phyloP scores from a whole-genome alignment of 2,329 filamentous ascomycete genomes.

The Aureobasidium sp. region DNA sequence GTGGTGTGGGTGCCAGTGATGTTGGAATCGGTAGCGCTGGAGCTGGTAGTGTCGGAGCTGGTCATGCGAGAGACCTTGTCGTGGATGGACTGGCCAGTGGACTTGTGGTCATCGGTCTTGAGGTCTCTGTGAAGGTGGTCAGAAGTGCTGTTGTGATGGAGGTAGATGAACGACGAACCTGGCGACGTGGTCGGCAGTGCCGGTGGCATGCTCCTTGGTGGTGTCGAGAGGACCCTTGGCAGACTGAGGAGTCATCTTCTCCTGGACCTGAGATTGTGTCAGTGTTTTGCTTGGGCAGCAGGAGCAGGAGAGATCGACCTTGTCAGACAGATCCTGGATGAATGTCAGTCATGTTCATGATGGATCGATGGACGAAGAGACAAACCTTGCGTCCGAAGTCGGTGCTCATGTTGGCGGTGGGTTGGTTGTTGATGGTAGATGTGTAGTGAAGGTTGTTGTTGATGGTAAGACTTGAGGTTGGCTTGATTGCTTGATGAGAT shows the following conservation, averaged over 20 bases:
- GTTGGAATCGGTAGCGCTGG: not conserved
- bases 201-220: conserved; percentile 5
- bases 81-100: conserved; percentile 4
- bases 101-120: conserved; percentile 10
- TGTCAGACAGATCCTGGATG: conserved; percentile 13
- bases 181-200: not conserved
- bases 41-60: not conserved
- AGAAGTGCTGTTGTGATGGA: not conserved
- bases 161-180: not conserved
- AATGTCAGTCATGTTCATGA: not conserved
- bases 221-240: conserved; percentile 9
- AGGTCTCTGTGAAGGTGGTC: conserved; percentile 5
- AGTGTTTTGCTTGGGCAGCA: not conserved
- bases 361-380: not conserved
- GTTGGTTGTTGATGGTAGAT: not conserved
- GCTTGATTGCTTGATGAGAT: not conserved
- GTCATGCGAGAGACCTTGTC: conserved; percentile 10
- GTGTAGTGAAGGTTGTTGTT: conserved; percentile 8
- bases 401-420: conserved; percentile 9
- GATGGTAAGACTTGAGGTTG: not conserved
- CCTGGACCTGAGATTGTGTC: not conserved
- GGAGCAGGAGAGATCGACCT: not conserved
- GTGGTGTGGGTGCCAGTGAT: not conserved
- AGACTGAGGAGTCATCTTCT: conserved; percentile 5
- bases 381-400: conserved; percentile 10